Base-by-base conservation (phyloP, 805 yeast species). In the Nakazawaea laoshanensis region DNA sequence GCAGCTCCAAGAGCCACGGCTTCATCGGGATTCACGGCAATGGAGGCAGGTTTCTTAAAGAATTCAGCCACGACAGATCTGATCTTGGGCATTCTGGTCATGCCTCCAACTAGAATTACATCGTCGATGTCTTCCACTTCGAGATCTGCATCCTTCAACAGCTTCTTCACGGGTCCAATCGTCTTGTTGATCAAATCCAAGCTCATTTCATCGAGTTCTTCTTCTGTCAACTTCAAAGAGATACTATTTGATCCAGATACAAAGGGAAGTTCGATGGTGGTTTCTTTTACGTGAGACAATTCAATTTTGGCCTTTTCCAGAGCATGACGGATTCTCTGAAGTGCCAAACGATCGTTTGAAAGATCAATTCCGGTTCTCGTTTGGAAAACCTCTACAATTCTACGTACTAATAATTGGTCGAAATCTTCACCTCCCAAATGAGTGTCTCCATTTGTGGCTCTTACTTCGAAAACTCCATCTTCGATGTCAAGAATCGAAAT, bases 1-100 rank as follows among this genome's bases (percentile, higher is more conserved):
- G 96, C 96, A 44, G 96, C 96, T 65, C 96, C 96, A 63, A 87
- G 77, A 47, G 94, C 92, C 41, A 83, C 94, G 30, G 94, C 94
- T 68, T 83, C 94, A 55, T 83, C 94, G 31, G 96, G 96, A 76
- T 87, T 87, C 49, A 87, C 95, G 35, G 89, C 77, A 67, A 82
- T 86, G 53, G 84, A 81, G 47, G 95, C 94, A 48, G 77, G 83
- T 61, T 71, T 80, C 53, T 78, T 79, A 63, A 87, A 87, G 50
- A 83, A 70, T 34, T 70, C 55, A 64, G 75, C 77, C 50, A 84
- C 94, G 42, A 82, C 75, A 50, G 73, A 80, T 39, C 77, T 60
- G 46, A 83, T 88, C 74, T 81, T 82, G 50, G 94, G 94, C 94
- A 83, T 83, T 61, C 94, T 74, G 32, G 89, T 76, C 94, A 82